A percentile compares a stretch with the other conserved stretches of the same genome.
These are phyloP conservation scores for Pontederia crassipes DNA, from an alignment of 176 grass and related monocot genomes.

Conservation along the genomic window DNA sequence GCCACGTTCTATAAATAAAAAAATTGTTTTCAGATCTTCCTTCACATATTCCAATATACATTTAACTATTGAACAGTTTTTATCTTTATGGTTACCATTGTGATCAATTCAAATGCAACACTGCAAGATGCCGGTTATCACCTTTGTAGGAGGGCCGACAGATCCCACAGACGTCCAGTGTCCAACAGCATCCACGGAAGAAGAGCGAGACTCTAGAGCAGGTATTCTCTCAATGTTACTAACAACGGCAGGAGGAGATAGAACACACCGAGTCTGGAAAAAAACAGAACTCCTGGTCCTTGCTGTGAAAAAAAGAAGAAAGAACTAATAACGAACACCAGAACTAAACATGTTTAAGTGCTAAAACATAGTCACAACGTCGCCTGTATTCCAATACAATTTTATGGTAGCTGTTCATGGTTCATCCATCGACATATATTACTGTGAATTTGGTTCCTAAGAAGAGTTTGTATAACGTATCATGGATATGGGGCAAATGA, in stretches of 20 bases:
- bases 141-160: constrained; percentile 11
- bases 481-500: too few relatives aligned
- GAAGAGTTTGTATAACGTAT: too few relatives aligned
- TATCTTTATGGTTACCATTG: neutral
- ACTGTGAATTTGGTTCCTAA: too few relatives aligned
- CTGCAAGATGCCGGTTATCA: neutral
- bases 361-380: neutral
- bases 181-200: neutral
- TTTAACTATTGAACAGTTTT: neutral
- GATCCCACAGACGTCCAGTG: constrained; percentile 6
- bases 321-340: neutral
- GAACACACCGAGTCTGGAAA: constrained; percentile 3
- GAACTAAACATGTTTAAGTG: neutral
- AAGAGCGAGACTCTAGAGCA: constrained; percentile 8
- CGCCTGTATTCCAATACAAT: neutral
- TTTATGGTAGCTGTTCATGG: too few relatives aligned
- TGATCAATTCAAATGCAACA: neutral
- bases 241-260: constrained; percentile 8
- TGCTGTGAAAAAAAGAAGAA: constrained; percentile 1
- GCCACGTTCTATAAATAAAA: too few relatives aligned
- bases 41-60: too few relatives aligned
- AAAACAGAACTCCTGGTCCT: constrained; percentile 9
- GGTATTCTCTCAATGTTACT: neutral
- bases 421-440: too few relatives aligned
- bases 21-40: too few relatives aligned